Evolutionary conservation across 2,329 filamentous ascomycete genomes (phyloP).

Genomic region (Anisogramma anomala): DNA sequence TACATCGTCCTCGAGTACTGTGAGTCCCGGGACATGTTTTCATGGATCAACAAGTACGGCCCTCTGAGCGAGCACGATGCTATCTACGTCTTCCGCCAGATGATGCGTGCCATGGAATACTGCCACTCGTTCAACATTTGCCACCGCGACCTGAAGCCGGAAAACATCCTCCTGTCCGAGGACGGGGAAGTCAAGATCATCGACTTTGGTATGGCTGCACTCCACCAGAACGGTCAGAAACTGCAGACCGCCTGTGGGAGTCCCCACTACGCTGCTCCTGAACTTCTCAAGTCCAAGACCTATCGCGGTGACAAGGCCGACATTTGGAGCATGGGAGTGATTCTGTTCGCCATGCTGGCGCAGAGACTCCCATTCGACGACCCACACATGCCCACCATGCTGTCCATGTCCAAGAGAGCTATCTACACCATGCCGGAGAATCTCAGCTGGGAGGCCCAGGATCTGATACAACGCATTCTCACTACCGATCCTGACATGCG

Average conservation of each 20-base stretch:
- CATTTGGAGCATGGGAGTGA: constrained; percentile 88
- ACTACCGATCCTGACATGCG: constrained; percentile 66
- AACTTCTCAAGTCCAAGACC: constrained; percentile 64
- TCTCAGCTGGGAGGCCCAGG: constrained; percentile 57
- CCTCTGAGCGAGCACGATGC: constrained; percentile 69
- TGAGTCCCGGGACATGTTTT: constrained; percentile 67
- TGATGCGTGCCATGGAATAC: constrained; percentile 83
- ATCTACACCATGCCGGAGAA: constrained; percentile 49
- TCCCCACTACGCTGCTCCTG: constrained; percentile 91
- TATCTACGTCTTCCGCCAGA: constrained; percentile 80
- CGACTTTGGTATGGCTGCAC: constrained; percentile 94
- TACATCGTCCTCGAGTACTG: constrained; percentile 94
- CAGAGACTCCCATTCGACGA: constrained; percentile 76
- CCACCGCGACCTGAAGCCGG: constrained; percentile 90
- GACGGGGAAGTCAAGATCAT: constrained; percentile 78
- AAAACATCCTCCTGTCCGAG: constrained; percentile 81
- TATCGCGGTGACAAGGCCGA: constrained; percentile 84
- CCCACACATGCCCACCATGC: constrained; percentile 41
- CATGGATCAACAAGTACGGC: constrained; percentile 66
- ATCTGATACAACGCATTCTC: constrained; percentile 71
- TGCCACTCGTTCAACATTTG: constrained; percentile 92
- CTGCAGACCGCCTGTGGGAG: constrained; percentile 89
- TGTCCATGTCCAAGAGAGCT: constrained; percentile 48
- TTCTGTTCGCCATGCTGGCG: constrained; percentile 77
- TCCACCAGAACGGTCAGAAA: constrained; percentile 67